Evolutionary conservation across 805 yeast species (phyloP), one percentile per base, ranked within the genome.

Genomic region (Pichia exigua): DNA sequence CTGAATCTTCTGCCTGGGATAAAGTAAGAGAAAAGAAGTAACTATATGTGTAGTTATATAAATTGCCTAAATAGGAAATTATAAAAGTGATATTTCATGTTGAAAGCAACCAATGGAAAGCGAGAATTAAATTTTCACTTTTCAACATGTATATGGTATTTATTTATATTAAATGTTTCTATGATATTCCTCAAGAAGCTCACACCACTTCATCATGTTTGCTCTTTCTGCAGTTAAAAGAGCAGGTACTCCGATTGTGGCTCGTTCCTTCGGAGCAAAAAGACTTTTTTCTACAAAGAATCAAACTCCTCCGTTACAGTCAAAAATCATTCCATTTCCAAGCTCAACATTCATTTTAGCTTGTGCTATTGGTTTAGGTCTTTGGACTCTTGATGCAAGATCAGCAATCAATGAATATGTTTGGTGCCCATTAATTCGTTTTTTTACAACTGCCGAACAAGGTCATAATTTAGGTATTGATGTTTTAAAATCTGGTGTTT

Each of bases 341-440:
- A 53, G 51, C 4, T 41, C 64, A 7, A 55, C 63, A 3, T 42
- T 61, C 10, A 32, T 63, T 17, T 47, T 66, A 7, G 55, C 59
- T 15, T 55, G 62, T 35, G 66, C 62, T 3, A 18, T 66, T 17
- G 68, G 73, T 46, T 55, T 72, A 2, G 85, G 82, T 18, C 63
- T 72, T 9, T 74, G 76, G 55, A 87, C 85, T 61, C 70, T 80
- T 49, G 96, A 91, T 68, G 83, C 97, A 11, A 74, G 95, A 54
- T 83, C 97, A 1, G 84, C 87, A 2, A 70, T 87, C 38, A 91
- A 90, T 61, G 94, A 92, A 65, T 87, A 85, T 62, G 73, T 87
- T 1, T 69, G 83, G 49, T 83, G 95, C 69, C 98, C 98, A 1
- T 45, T 84, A 12, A 76, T 87, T 46, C 77, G 97, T 52, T 63